Conservation (phyloP, 2,329 filamentous ascomycete species). For the Fusarium nodosum region DNA sequence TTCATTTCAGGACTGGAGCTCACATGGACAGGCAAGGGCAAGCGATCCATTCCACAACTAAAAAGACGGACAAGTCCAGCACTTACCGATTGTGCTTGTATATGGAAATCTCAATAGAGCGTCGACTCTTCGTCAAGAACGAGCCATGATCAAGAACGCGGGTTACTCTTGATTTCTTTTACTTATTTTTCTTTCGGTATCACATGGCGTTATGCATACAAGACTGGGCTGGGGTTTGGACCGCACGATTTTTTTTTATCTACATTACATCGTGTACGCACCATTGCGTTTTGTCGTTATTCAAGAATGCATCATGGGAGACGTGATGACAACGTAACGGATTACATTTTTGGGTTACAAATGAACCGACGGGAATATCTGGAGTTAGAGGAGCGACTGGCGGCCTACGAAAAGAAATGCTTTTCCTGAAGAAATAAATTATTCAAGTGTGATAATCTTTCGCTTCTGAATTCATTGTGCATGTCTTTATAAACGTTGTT, state of each 20-base stretch:
- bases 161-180: neutral
- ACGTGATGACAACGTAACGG: constrained; percentile 27
- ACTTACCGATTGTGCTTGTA: constrained; percentile 66
- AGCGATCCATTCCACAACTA: constrained; percentile 33
- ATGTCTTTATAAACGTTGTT: neutral
- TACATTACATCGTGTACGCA: constrained; percentile 22
- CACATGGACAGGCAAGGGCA: constrained; percentile 7
- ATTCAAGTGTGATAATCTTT: constrained; percentile 6
- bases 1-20: constrained; percentile 5
- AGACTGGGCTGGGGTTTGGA: constrained; percentile 22
- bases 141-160: neutral
- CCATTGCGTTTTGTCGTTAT: constrained; percentile 31
- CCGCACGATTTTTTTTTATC: constrained; percentile 15
- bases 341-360: constrained; percentile 32
- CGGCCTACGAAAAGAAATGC: constrained; percentile 36
- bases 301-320: constrained; percentile 36
- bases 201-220: constrained; percentile 35
- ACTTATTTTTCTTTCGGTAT: constrained; percentile 17
- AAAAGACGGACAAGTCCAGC: constrained; percentile 49
- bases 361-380: constrained; percentile 23
- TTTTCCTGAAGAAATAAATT: constrained; percentile 19
- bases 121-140: neutral
- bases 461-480: neutral
- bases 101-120: constrained; percentile 64
- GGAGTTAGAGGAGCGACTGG: constrained; percentile 42